Evolutionary conservation across 1,139 yeast genomes (phyloP), one percentile per base, ranked within the genome.

Genomic region (Scheffersomyces titani): DNA sequence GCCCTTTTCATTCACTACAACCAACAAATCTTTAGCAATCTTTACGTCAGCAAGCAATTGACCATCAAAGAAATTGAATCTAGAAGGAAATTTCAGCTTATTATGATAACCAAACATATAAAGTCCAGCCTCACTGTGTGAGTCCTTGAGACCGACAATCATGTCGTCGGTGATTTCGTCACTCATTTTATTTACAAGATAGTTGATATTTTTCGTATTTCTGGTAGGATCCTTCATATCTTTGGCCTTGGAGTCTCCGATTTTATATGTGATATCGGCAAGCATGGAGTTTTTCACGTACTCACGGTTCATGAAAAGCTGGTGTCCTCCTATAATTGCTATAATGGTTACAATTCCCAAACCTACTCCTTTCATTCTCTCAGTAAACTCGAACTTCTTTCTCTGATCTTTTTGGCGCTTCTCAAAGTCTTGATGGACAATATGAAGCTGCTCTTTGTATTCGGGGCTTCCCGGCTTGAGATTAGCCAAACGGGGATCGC

Each of bases 1-100:
- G n/a, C 98, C 98, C 24, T 82, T 81, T 1, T 81, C 82, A 59
- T 88, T 83, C 21, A 96, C 87, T 1, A 86, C 87, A 3, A 86
- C 89, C 24, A 87, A 78, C 7, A 70, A 72, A 22, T 81, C 84
- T 21, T 78, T 74, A 1, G 71, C 67, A 19, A 90, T 65, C 46
- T 77, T 75, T n/a, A 92, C 84, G 65, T 87, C 89, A 51, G 82
- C 77, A 51, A 92, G 71, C 19, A 77, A 65, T 73, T 81, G 80
- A 50, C 83, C 82, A 65, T 92, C 92, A 65, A 93, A 92, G 63
- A 78, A 82, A 1, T 79, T 75, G 6, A 89, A 70, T 65, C 97
- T 77, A 30, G 82, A 66, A 1, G 97, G 96, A 19, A 80, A 70
- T 59, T 80, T 82, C 44, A 75, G 72, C 6, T 71, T 72, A 24